Conservation (phyloP, 2,329 filamentous ascomycete genomes). For the Emmonsiellopsis sp. region DNA sequence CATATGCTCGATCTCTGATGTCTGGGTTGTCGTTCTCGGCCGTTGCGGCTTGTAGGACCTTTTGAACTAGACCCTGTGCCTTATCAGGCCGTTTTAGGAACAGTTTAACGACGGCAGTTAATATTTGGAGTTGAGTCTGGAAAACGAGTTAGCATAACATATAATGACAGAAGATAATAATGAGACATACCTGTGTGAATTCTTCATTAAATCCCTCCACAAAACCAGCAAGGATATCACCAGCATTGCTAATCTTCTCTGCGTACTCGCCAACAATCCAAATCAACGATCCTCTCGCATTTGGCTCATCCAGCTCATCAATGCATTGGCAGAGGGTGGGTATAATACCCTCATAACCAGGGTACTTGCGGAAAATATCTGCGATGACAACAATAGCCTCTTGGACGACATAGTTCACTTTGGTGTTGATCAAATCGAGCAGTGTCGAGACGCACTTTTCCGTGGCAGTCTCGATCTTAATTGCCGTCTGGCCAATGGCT, state of each 20-base stretch:
- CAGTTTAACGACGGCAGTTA: constrained; percentile 93
- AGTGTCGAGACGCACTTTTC: constrained; percentile 93
- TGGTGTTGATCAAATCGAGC: constrained; percentile 88
- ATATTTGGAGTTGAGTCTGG: constrained; percentile 92
- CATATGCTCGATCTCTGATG: constrained; percentile 91
- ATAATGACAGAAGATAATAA: constrained; percentile 6
- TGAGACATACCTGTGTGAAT: constrained; percentile 67
- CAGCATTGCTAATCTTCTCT: constrained; percentile 98
- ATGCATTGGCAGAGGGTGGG: constrained; percentile 93
- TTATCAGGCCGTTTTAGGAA: constrained; percentile 95
- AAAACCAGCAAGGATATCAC: constrained; percentile 82
- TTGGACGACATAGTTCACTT: constrained; percentile 98
- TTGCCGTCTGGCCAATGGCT: constrained; percentile 94
- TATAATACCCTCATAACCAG: constrained; percentile 95
- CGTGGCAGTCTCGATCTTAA: constrained; percentile 92
- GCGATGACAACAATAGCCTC: constrained; percentile 99
- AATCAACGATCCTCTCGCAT: constrained; percentile 81
- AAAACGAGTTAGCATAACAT: constrained; percentile 14
- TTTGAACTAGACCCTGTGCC: constrained; percentile 83
- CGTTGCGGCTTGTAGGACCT: constrained; percentile 85
- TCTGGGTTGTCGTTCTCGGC: constrained; percentile 96
- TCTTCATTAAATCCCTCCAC: constrained; percentile 94
- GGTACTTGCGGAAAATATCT: constrained; percentile 95
- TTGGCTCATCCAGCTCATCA: constrained; percentile 90
- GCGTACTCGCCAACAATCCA: constrained; percentile 99